These are phyloP conservation scores for Vanilla planifolia DNA, from an alignment of 106 monocot genomes.

Conservation along the genomic window DNA sequence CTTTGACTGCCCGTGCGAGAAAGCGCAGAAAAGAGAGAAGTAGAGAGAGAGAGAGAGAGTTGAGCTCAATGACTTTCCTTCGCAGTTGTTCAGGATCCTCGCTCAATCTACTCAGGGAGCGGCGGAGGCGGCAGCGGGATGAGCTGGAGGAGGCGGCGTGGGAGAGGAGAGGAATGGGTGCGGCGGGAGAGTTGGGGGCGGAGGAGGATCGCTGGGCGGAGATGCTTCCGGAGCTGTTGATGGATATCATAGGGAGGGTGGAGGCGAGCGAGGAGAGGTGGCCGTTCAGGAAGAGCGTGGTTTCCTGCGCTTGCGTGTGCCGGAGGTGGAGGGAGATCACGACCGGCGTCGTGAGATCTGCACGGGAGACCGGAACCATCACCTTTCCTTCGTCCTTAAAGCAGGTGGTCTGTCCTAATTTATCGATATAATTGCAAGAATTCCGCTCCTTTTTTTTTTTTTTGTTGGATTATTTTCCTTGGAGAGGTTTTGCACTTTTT, in stretches of 20 bases:
- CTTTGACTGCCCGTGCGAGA: no score
- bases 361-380: slow-evolving; percentile 51
- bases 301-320: slow-evolving; percentile 73
- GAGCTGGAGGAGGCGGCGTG: slow-evolving; percentile 2
- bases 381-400: slow-evolving; percentile 95
- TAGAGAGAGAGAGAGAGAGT: not conserved
- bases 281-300: slow-evolving; percentile 76
- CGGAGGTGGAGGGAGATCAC: slow-evolving; percentile 75
- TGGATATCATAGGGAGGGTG: slow-evolving; percentile 70
- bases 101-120: not conserved
- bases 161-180: not conserved
- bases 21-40: not conserved
- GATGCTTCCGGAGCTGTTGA: slow-evolving; percentile 83
- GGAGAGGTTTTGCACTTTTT: no score
- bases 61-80: not conserved
- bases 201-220: slow-evolving; percentile 58
- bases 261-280: slow-evolving; percentile 64
- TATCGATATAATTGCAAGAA: not conserved
- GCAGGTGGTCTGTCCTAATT: slow-evolving; percentile 28
- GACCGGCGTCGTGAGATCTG: slow-evolving; percentile 45
- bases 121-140: not conserved
- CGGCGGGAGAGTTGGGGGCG: not conserved
- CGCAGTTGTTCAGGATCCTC: not conserved
- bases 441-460: no score
- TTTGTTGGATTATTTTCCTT: no score